These are phyloP conservation scores for Pestalotiopsis sp. DNA, from an alignment of 2,329 filamentous ascomycete species.

Conservation along the genomic window DNA sequence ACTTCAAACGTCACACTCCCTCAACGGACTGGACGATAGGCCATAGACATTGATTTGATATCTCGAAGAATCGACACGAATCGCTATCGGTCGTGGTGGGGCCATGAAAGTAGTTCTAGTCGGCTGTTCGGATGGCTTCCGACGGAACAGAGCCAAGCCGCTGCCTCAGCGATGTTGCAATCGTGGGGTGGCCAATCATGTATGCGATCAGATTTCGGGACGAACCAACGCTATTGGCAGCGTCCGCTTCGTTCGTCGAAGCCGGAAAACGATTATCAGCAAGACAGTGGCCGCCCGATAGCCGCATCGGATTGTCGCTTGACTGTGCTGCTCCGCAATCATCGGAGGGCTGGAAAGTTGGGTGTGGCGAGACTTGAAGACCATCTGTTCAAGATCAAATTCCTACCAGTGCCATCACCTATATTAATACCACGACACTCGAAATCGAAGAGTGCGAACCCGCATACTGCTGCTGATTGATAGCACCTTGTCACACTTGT, in stretches of 20 bases:
- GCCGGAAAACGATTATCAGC: background rate
- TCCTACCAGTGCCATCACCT: background rate
- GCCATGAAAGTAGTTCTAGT: background rate
- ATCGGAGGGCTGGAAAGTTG: background rate
- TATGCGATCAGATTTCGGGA: background rate
- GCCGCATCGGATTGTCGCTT: background rate
- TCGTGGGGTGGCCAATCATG: background rate
- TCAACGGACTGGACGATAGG: background rate
- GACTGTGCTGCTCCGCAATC: background rate
- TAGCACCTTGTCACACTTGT: background rate
- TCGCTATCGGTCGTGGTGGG: background rate
- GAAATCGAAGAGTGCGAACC: background rate
- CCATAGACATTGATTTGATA: background rate
- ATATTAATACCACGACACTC: background rate
- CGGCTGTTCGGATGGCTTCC: background rate
- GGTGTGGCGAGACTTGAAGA: background rate
- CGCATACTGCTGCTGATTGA: background rate
- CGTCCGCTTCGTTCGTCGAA: background rate
- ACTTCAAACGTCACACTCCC: background rate
- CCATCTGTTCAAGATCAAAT: background rate
- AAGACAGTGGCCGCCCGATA: background rate
- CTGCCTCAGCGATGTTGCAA: background rate
- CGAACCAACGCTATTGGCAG: background rate
- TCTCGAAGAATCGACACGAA: background rate
- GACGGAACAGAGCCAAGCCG: background rate